Evolutionary conservation across 371 early-diverging fungal genomes (phyloP), one percentile per base, ranked within the genome.

Genomic region (Lichtheimia corymbifera): DNA sequence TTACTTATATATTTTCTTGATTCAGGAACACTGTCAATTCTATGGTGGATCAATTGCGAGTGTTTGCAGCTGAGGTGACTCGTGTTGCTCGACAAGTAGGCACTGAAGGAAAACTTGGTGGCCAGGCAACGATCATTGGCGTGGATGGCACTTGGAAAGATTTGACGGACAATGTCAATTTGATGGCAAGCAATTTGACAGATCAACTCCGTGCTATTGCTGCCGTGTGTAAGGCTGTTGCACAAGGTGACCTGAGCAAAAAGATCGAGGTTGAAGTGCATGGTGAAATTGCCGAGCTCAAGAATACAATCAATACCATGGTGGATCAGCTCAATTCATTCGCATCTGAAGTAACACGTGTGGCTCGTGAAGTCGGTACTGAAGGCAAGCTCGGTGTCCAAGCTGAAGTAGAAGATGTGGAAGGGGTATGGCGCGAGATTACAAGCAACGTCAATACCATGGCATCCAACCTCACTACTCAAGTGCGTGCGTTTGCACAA

Each of bases 111-210:
- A 73, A 69, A 28, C 73, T 88, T 2, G 84, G 85, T 18, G 79
- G 81, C 1, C 83, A 83, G 51, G 84, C 83, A 0, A 61, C 55
- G 2, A 85, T 88, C 2, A 71, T 80, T 42, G 84, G 76, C 25
- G 87, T 88, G 0, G 87, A 74, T 53, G 91, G 91, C 13, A 87
- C 84, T 0, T 90, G 91, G 91, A 87, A 84, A 56, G 88, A 86
- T 28, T 69, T 90, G 55, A 90, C 88, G 1, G 79, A 82, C 30
- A 85, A 80, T 58, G 82, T 85, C 55, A 85, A 85, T 44, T 71
- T 74, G 66, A 57, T 85, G 86, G 83, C 86, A 0, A 55, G 71
- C 57, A 85, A 85, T 40, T 54, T 85, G 14, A 85, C 86, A 3
- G 69, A 74, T 25, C 86, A 86, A 59, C 77, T 85, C 11, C 67